phyloP scores from a whole-genome alignment of 345 rosid genomes.

The Raphanus sativus region DNA sequence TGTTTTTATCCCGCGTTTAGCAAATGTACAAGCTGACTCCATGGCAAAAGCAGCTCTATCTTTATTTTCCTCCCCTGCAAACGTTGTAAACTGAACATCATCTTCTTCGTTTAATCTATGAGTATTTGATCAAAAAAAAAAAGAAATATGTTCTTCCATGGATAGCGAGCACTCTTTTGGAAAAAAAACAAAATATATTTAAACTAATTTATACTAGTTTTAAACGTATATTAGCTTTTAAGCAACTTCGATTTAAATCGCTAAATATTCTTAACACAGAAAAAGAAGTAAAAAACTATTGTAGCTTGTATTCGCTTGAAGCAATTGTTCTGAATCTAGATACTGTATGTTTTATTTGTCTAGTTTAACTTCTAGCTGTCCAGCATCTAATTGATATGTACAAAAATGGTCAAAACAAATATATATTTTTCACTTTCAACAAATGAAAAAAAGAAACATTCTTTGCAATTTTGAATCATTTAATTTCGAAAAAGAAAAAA shows the following conservation, averaged over 20 bases:
- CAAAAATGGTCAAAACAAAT: not conserved
- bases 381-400: too few species aligned
- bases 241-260: not conserved
- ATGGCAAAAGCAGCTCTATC: too few species aligned
- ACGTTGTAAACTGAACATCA: not conserved
- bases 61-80: too few species aligned
- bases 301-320: not conserved
- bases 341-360: not conserved
- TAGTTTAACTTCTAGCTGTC: slow-evolving; percentile 14
- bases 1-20: too few species aligned
- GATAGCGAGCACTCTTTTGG: not conserved
- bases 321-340: not conserved
- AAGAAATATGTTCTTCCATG: not conserved
- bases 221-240: not conserved
- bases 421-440: not conserved
- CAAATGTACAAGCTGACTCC: too few species aligned
- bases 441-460: not conserved
- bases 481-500: too few species aligned
- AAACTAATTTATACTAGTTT: not conserved
- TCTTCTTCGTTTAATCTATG: too few species aligned
- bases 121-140: too few species aligned
- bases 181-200: not conserved
- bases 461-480: not conserved
- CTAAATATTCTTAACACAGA: not conserved
- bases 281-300: not conserved